A percentile compares a stretch with the other conserved stretches of the same genome.
These are phyloP conservation scores for Salix caprea DNA, from an alignment of 345 rosid species.

Conservation along the genomic window DNA sequence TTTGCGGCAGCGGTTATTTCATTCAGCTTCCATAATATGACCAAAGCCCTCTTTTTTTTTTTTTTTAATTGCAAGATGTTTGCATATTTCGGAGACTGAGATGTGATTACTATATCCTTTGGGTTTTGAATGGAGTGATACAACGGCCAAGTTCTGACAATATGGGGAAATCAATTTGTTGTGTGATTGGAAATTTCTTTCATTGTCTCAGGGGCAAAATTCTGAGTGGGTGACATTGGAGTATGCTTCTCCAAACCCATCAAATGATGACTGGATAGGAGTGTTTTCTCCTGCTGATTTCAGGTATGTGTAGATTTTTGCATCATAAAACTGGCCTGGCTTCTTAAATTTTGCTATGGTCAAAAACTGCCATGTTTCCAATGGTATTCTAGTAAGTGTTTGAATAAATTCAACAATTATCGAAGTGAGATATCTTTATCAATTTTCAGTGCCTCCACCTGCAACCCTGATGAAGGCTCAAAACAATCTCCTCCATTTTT, in stretches of 20 bases:
- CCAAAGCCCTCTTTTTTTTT: neutral
- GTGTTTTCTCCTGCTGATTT: constrained; percentile 75
- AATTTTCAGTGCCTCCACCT: constrained; percentile 50
- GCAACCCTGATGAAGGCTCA: constrained; percentile 31
- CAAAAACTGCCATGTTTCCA: neutral
- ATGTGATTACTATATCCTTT: neutral
- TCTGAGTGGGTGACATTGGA: constrained; percentile 50
- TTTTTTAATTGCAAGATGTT: neutral
- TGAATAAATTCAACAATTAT: neutral
- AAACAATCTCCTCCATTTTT: constrained; percentile 41
- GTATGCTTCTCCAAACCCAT: constrained; percentile 45
- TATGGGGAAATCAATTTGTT: neutral
- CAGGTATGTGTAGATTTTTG: constrained; percentile 35
- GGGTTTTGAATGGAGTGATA: neutral
- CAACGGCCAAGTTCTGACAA: neutral
- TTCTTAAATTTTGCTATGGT: neutral
- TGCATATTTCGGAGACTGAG: neutral
- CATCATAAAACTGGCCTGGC: neutral
- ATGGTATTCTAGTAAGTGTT: neutral
- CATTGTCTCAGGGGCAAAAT: constrained; percentile 45
- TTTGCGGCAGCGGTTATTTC: neutral
- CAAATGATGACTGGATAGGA: constrained; percentile 70
- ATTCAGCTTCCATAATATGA: neutral
- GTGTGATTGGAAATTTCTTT: neutral
- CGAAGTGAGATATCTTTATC: neutral